A percentile compares a stretch with the other conserved stretches of the same genome.
phyloP scores from a whole-genome alignment of 1,284 basidiomycete species.

The Amylostereum areolatum region DNA sequence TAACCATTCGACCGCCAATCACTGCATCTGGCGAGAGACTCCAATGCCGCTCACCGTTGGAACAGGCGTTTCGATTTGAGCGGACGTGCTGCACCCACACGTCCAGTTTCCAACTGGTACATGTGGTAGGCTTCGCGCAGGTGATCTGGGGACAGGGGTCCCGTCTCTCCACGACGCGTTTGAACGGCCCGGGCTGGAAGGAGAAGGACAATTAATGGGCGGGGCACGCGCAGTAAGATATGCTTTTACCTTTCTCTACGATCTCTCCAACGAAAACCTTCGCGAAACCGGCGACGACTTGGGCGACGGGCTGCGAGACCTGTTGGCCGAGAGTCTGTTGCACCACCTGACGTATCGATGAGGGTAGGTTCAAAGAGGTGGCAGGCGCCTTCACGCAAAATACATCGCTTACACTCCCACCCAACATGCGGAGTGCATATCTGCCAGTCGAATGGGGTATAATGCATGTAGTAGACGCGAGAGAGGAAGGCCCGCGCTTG shows the following conservation, averaged over 20 bases:
- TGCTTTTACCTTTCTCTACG: slow-evolving; percentile 76
- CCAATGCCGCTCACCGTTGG: slow-evolving; percentile 34
- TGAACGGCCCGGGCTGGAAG: slow-evolving; percentile 70
- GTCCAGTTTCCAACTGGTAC: slow-evolving; percentile 77
- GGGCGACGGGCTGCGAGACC: slow-evolving; percentile 80
- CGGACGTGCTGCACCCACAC: slow-evolving; percentile 70
- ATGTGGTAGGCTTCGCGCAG: slow-evolving; percentile 81
- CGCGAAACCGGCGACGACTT: slow-evolving; percentile 82
- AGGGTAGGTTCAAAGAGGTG: too few relatives aligned
- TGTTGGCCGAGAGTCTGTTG: slow-evolving; percentile 81
- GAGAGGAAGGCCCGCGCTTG: too few relatives aligned
- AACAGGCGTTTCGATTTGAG: slow-evolving; percentile 61
- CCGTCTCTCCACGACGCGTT: slow-evolving; percentile 62
- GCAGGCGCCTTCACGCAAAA: background rate
- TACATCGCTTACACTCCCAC: background rate
- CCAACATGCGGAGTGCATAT: too few relatives aligned
- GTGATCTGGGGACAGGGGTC: slow-evolving; percentile 81
- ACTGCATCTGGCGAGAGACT: slow-evolving; percentile 3
- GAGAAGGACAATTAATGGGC: background rate
- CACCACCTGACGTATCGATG: too few relatives aligned
- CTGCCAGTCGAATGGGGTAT: too few relatives aligned
- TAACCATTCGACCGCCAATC: too few relatives aligned
- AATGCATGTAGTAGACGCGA: too few relatives aligned
- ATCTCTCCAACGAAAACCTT: slow-evolving; percentile 94
- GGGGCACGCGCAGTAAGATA: slow-evolving; percentile 1